Evolutionary conservation across 805 yeast genomes (phyloP), one percentile per base, ranked within the genome.

Genomic region (Wickerhamiella spandovensis): DNA sequence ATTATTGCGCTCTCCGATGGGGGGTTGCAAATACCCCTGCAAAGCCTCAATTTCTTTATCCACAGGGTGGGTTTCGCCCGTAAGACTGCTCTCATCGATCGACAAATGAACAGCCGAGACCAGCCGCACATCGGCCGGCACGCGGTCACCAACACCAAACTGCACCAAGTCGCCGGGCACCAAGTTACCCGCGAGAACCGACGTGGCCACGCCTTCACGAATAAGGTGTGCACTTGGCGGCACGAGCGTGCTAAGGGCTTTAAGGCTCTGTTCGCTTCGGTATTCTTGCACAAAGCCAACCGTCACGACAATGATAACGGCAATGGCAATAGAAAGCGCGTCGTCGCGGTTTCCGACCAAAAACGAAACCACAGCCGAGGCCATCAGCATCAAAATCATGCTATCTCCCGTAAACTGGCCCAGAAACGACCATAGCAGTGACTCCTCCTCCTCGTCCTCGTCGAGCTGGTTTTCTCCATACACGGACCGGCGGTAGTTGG

Each of bases 261-360:
- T 95, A 52, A 92, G 71, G 5, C 96, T 85, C 71, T 92, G 84
- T 62, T 92, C 99, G 1, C 95, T 85, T 61, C 97, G 76, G 62
- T 89, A 89, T 66, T 92, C 99, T 68, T 92, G 99, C 30, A 92
- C 89, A 68, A 92, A 92, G 0, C 99, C 99, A 37, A 92, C 99
- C 1, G 92, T 78, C 12, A 92, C 97, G 30, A 92, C 99, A 57
- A 92, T 89, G 43, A 85, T 59, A 47, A 92, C 86, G 3, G 98
- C 98, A 55, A 89, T 71, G 0, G 97, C 82, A 58, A 92, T 92
- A 57, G 92, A 81, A n/a, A 92, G 71, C 1, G 97, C 95, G 65
- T 92, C 99, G 64, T 92, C 97, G 30, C 79, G 78, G 67, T 92
- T 92, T n/a, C 96, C 95, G 94, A 92, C 86, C 59, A 85, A 66